Conservation (phyloP, 2,329 filamentous ascomycete genomes). For the Arthrobotrys sinensis region DNA sequence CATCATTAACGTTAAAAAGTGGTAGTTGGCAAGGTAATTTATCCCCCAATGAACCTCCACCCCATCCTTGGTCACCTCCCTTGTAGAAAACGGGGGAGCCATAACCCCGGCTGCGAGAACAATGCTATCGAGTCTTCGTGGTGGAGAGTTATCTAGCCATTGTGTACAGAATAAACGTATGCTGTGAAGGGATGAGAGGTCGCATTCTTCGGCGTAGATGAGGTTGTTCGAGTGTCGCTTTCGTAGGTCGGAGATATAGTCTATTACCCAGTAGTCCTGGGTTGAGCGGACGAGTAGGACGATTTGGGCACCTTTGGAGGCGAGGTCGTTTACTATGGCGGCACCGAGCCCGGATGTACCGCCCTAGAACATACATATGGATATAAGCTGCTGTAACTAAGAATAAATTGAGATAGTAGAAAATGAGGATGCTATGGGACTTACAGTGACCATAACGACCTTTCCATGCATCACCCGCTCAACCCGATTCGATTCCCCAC, state of each 20-base stretch:
- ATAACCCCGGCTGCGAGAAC: constrained; percentile 87
- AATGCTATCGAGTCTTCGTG: constrained; percentile 89
- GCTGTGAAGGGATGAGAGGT: constrained; percentile 88
- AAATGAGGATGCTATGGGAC: constrained; percentile 55
- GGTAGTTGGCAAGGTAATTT: constrained; percentile 96
- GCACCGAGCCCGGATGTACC: constrained; percentile 95
- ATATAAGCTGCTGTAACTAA: constrained; percentile 18
- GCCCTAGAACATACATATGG: constrained; percentile 70
- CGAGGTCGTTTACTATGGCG: constrained; percentile 80
- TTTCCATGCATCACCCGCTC: constrained; percentile 93
- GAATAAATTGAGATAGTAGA: neutral
- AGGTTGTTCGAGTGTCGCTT: constrained; percentile 83
- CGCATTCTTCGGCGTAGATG: constrained; percentile 95
- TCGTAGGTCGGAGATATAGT: constrained; percentile 92
- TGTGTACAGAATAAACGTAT: constrained; percentile 94
- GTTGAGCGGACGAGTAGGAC: constrained; percentile 88
- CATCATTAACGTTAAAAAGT: constrained; percentile 89
- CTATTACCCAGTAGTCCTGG: constrained; percentile 88
- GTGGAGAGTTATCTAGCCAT: constrained; percentile 96
- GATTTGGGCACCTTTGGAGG: constrained; percentile 86
- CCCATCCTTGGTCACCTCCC: constrained; percentile 79
- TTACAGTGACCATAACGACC: constrained; percentile 89
- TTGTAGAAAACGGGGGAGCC: constrained; percentile 77
- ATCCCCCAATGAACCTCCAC: constrained; percentile 93
- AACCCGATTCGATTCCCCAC: constrained; percentile 80